A percentile compares a stretch with the other conserved stretches of the same genome.
These are phyloP conservation scores for Saururus chinensis DNA, from an alignment of 164 flowering plant species.

Conservation along the genomic window DNA sequence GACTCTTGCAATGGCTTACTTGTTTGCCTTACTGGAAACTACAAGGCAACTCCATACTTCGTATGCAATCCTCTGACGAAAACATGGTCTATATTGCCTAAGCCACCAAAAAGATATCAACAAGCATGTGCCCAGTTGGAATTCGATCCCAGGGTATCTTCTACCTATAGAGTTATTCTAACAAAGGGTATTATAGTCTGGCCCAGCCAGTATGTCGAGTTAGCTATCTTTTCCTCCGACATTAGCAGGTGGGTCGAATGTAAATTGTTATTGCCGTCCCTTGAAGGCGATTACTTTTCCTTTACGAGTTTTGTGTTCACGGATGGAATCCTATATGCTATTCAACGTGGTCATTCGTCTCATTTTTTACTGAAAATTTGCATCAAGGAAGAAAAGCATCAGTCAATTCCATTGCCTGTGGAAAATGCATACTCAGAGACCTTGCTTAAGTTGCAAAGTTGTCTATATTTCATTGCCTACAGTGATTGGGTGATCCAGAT, in stretches of 20 bases:
- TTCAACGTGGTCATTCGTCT: too few relatives aligned
- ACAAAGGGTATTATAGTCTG: neutral
- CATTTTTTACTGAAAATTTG: too few relatives aligned
- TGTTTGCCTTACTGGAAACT: neutral
- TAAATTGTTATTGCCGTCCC: neutral
- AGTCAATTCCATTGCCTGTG: too few relatives aligned
- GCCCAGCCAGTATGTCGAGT: too few relatives aligned
- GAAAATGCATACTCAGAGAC: too few relatives aligned
- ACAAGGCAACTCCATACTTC: neutral
- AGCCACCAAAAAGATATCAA: neutral
- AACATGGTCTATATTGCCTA: neutral
- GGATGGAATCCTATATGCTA: neutral
- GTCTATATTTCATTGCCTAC: too few relatives aligned
- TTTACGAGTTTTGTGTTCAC: neutral
- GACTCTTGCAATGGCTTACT: slow-evolving; percentile 4
- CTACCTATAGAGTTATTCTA: neutral
- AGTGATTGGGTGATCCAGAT: too few relatives aligned
- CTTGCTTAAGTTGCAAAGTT: too few relatives aligned
- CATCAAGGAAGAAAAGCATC: too few relatives aligned
- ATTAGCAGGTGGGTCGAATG: neutral
- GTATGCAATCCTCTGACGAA: slow-evolving; percentile 1
- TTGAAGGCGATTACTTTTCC: neutral
- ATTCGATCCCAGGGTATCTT: neutral
- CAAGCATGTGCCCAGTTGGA: neutral
- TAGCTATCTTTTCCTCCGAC: neutral